Evolutionary conservation across 2,329 filamentous ascomycete species (phyloP), one percentile per base, ranked within the genome.

Genomic region (Beauveria caledonica): DNA sequence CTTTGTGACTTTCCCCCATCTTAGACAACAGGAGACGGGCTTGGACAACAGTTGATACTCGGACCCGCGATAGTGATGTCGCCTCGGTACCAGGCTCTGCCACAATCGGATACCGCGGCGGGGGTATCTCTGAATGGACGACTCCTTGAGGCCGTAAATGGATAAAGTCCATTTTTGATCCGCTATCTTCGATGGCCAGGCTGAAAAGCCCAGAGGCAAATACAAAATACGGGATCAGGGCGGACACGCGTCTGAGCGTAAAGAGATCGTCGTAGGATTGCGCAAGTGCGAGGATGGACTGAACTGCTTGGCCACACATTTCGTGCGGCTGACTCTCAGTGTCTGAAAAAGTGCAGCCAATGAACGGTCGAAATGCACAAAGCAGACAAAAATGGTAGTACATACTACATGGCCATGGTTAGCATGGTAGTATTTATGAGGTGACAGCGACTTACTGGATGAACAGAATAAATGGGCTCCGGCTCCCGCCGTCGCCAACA

Each of bases 241-340:
- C 61, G 1, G 64, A 64, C 17, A 64, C 63, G 25, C 64, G 66
- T 2, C 60, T 52, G 1, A 67, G 55, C 1, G 60, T 62, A 19
- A 66, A 68, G 17, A 67, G 52, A 21, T 64, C 61, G 15, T 60
- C 64, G 49, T 68, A 62, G 13, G 63, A 65, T 27, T 64, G 62
- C 9, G 62, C 46, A 13, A 65, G 58, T 2, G 55, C 23, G 8
- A 57, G 54, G 19, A 57, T 57, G 25, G 54, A 40, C 33, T 57
- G 44, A 3, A 49, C 44, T 13, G 54, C 54, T 19, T 57, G 54
- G 1, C 19, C 17, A 8, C 54, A 57, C 19, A 49, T 53, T 1
- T 61, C 53, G 7, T 44, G 51, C 8, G 64, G 58, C 39, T 46
- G 50, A 13, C 61, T 36, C n/a, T 62, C 57, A 7, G 27, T 40